Evolutionary conservation across 345 rosid genomes (phyloP), one percentile per base, ranked within the genome.

Genomic region (Citrus unshiu): DNA sequence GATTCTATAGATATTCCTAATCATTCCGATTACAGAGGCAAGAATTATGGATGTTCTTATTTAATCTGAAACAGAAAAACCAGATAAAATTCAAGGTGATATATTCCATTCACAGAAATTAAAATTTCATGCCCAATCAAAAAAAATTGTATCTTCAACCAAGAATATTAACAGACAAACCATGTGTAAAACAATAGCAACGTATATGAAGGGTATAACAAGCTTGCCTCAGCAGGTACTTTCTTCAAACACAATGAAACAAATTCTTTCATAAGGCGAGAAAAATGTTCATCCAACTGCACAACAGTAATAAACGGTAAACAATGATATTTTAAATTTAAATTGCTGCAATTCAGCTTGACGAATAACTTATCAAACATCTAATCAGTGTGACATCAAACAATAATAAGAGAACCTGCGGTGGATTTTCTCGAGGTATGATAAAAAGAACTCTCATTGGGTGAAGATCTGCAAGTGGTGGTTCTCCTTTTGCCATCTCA

Each of bases 401-500:
- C 74, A 73, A 72, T 75, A 68, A 51, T 79, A 70, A 73, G 69
- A 82, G 79, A 87, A 97, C 99, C 99, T 97, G 99, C 9, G 99
- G 98, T 46, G 99, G 99, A 88, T 82, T 97, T 89, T 97, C 99
- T 84, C 98, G 93, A 62, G 99, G 99, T 85, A 97, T 97, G 80
- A 97, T 97, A 76, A 97, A 97, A 78, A 97, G 98, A 81, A 94
- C 99, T 86, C 98, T 92, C 99, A 97, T 94, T 66, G 99, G 99
- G 82, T 93, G 99, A 83, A 97, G 98, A 89, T 94, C 99, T 35
- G 99, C 93, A 74, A 97, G 95, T 57, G 99, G 99, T 82, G 99
- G 99, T 86, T 97, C 99, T 85, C 98, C 99, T 84, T 94, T 97
- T 10, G 99, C 99, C 99, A 97, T 94, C 89, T 97, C 99, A 67